Conservation (phyloP, 2,329 filamentous ascomycete genomes). For the Diaporthe sp. region DNA sequence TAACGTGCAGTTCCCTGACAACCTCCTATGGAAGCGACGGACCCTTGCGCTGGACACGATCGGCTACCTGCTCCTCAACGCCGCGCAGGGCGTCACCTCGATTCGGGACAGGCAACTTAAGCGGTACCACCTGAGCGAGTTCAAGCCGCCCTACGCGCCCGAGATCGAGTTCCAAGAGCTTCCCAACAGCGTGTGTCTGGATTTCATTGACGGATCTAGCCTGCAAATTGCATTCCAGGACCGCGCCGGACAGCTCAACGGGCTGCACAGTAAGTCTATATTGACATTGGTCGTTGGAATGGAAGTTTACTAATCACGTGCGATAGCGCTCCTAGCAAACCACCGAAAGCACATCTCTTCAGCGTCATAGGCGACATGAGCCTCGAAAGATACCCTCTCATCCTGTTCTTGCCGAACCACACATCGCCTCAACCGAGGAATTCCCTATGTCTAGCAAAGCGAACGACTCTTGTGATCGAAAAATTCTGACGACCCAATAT, state of each 20-base stretch:
- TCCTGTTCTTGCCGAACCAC: constrained; percentile 2
- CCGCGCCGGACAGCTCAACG: constrained; percentile 64
- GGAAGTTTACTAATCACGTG: constrained; percentile 40
- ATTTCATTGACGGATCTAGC: constrained; percentile 69
- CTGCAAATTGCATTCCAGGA: constrained; percentile 74
- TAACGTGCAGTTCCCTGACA: constrained; percentile 97
- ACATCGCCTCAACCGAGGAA: constrained; percentile 26
- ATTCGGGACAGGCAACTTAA: constrained; percentile 68
- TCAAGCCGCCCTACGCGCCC: constrained; percentile 81
- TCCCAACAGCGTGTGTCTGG: constrained; percentile 80
- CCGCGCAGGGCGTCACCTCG: constrained; percentile 65
- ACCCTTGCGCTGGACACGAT: constrained; percentile 86
- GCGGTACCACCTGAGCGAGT: constrained; percentile 87
- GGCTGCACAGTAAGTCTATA: constrained; percentile 62
- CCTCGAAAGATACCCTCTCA: constrained; percentile 1
- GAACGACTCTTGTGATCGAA: constrained; percentile 29
- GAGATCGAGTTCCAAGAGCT: constrained; percentile 94
- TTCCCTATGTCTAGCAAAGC: constrained; percentile 33
- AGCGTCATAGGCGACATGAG: constrained; percentile 41
- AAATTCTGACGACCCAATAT: constrained; percentile 31
- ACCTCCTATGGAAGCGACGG: constrained; percentile 93
- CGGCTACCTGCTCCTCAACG: constrained; percentile 84
- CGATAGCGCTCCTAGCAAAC: constrained; percentile 55
- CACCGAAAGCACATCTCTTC: constrained; percentile 48
- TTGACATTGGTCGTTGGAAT: background rate